A percentile compares a stretch with the other conserved stretches of the same genome.
Conservation (phyloP, 495 filamentous ascomycete genomes). For the Tuber melanosporum region DNA sequence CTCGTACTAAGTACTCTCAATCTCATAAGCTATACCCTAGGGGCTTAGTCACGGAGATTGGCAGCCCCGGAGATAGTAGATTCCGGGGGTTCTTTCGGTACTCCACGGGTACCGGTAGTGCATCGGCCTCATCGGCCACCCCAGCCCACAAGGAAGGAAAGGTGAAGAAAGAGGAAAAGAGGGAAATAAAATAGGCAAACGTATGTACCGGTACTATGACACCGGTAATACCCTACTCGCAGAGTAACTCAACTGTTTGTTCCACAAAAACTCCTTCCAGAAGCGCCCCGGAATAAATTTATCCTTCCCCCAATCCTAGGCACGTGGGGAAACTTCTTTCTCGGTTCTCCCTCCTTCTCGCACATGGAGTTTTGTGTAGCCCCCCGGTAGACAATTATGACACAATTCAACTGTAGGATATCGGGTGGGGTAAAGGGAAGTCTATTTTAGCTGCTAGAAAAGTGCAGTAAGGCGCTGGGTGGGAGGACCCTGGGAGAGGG, state of each 20-base stretch:
- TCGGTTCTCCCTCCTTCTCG: not conserved
- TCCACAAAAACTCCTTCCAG: constrained; percentile 1
- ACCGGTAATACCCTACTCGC: not conserved
- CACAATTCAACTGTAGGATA: not conserved
- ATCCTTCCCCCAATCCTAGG: not conserved
- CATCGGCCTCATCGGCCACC: not conserved
- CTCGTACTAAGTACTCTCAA: no score
- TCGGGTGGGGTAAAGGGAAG: not conserved
- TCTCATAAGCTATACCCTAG: no score
- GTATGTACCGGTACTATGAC: not conserved
- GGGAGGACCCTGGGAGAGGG: constrained; percentile 1
- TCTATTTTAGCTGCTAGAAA: not conserved
- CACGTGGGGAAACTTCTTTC: not conserved
- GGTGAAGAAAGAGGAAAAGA: not conserved
- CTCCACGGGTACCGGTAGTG: no score
- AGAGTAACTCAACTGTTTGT: not conserved
- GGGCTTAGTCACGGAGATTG: no score
- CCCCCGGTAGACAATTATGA: not conserved
- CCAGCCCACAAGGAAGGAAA: not conserved
- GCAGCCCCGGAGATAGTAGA: no score
- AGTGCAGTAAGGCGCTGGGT: not conserved
- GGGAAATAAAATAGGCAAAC: not conserved
- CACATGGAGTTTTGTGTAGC: not conserved
- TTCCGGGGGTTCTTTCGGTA: no score
- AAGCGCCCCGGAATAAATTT: not conserved